Conservation (phyloP, 257 asterid genomes). For the Thymus quinquecostatus region DNA sequence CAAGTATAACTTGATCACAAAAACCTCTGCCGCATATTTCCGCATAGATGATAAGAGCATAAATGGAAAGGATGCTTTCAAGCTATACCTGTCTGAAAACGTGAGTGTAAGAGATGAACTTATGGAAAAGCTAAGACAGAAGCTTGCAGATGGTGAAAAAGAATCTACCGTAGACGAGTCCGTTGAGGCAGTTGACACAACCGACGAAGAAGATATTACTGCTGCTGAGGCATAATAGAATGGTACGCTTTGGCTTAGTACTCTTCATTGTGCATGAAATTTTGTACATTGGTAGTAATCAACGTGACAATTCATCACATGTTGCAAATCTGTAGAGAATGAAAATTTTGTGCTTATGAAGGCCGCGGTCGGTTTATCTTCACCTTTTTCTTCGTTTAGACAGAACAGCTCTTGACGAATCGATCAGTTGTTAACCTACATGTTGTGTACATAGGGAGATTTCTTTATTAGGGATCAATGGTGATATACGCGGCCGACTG, state of each 20-base stretch:
- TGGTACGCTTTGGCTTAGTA: not conserved
- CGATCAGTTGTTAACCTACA: not conserved
- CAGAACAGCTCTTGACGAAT: conserved; percentile 23
- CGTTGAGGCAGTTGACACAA: conserved; percentile 52
- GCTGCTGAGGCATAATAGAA: conserved; percentile 61
- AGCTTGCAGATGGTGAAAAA: conserved; percentile 47
- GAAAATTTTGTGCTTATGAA: conserved; percentile 33
- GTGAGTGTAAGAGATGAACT: conserved; percentile 58
- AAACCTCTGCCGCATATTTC: conserved; percentile 34
- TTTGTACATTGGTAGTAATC: conserved; percentile 17
- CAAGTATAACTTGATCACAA: conserved; percentile 69
- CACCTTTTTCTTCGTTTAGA: not conserved
- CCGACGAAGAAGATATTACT: conserved; percentile 62
- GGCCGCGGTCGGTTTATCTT: too few species aligned
- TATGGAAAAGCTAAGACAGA: conserved; percentile 59
- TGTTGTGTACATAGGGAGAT: not conserved
- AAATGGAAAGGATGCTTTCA: conserved; percentile 71
- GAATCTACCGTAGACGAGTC: conserved; percentile 41
- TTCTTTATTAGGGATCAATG: not conserved
- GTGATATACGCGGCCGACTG: not conserved
- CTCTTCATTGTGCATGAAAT: conserved; percentile 3
- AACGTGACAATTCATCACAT: not conserved
- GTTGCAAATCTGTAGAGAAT: conserved; percentile 31
- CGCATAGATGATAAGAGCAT: conserved; percentile 42
- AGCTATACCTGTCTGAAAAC: conserved; percentile 55